These are phyloP conservation scores for Lathyrus tuberosus DNA, from an alignment of 306 rosid species.

Conservation along the genomic window DNA sequence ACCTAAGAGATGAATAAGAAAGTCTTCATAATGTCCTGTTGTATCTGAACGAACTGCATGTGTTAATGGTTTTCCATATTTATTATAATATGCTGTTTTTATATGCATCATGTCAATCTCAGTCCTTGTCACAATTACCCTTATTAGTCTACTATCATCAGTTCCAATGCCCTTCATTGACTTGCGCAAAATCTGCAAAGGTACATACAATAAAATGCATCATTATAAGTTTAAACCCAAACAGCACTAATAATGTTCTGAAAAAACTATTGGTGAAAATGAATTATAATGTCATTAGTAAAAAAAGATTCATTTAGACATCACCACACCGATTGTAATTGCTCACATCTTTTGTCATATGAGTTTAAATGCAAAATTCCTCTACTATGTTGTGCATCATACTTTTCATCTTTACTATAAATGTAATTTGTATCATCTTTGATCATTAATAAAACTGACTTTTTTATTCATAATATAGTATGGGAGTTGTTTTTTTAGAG, in stretches of 20 bases:
- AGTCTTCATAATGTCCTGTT: conserved; percentile 62
- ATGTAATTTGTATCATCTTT: too few relatives aligned
- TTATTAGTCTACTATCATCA: conserved; percentile 55
- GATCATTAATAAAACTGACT: too few relatives aligned
- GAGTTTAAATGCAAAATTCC: too few relatives aligned
- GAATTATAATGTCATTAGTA: too few relatives aligned
- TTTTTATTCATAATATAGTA: too few relatives aligned
- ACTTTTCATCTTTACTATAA: too few relatives aligned
- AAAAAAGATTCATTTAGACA: too few relatives aligned
- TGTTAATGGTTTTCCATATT: conserved; percentile 59
- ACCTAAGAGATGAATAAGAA: conserved; percentile 70
- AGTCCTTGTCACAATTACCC: conserved; percentile 70
- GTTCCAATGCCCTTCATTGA: conserved; percentile 87
- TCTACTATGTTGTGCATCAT: too few relatives aligned
- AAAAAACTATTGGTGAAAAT: too few relatives aligned
- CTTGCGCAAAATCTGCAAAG: conserved; percentile 57
- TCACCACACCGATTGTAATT: too few relatives aligned
- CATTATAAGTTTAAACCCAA: neutral
- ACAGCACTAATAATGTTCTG: neutral
- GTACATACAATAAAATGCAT: neutral
- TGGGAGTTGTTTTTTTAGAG: too few relatives aligned
- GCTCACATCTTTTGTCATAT: too few relatives aligned
- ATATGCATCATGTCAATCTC: conserved; percentile 75
- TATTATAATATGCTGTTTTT: conserved; percentile 57
- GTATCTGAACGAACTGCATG: conserved; percentile 79